phyloP scores from a whole-genome alignment of 140 eudicot genomes.

The Bidens hawaiensis region DNA sequence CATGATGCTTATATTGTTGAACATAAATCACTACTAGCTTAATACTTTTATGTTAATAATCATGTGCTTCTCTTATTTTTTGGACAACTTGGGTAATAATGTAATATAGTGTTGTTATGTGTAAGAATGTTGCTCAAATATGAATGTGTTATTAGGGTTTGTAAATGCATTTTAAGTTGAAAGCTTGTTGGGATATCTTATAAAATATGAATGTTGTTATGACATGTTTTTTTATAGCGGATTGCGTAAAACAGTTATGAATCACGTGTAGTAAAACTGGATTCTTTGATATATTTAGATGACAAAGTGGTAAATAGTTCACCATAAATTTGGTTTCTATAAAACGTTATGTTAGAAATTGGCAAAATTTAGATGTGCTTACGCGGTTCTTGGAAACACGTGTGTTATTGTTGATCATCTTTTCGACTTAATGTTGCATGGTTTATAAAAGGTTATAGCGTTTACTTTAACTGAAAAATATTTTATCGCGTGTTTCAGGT shows the following conservation, averaged over 20 bases:
- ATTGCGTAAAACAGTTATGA: background rate
- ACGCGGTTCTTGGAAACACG: background rate
- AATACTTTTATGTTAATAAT: background rate
- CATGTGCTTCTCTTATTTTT: background rate
- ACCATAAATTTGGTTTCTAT: too few relatives aligned
- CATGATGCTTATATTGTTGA: constrained; percentile 1
- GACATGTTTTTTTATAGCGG: too few relatives aligned
- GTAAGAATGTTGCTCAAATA: background rate
- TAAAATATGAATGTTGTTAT: background rate
- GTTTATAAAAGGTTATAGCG: background rate
- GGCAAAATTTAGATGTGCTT: background rate
- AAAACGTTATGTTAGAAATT: background rate
- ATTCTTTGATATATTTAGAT: background rate
- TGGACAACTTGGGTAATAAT: background rate
- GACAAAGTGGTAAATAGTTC: background rate
- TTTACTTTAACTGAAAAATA: background rate
- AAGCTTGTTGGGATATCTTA: background rate
- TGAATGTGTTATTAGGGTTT: background rate
- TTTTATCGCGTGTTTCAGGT: constrained; percentile 13
- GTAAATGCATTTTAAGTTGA: background rate
- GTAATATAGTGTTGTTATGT: constrained; percentile 2
- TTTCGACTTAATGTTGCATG: background rate
- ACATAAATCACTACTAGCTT: background rate
- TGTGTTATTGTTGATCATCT: background rate
- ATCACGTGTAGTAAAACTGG: background rate